A percentile compares a stretch with the other conserved stretches of the same genome.
Conservation (phyloP, 2,329 filamentous ascomycete species). For the Aureobasidium sp. region DNA sequence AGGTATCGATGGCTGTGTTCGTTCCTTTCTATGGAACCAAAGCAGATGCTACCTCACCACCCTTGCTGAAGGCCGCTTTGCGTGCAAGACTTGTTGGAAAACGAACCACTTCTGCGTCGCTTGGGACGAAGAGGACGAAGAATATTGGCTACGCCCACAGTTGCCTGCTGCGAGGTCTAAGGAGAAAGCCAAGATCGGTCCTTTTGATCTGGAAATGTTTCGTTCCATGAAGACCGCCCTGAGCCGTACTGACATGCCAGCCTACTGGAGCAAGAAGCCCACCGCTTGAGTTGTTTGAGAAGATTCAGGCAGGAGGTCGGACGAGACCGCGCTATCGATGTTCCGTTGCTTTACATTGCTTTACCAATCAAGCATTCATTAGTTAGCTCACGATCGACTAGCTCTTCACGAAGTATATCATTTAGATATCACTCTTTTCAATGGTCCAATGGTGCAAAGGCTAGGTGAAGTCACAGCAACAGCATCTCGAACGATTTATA, state of each 20-base stretch:
- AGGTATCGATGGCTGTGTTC: not conserved
- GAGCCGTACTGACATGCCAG: not conserved
- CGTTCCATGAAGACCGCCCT: not conserved
- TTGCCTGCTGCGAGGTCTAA: not conserved
- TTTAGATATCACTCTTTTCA: too few relatives aligned
- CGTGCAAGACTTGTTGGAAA: slow-evolving; percentile 17
- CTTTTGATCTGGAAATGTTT: slow-evolving; percentile 3
- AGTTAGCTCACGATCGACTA: too few relatives aligned
- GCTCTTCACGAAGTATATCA: too few relatives aligned
- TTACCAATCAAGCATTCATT: too few relatives aligned
- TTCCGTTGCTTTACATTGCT: not conserved
- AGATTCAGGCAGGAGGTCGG: not conserved
- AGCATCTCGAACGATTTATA: too few relatives aligned
- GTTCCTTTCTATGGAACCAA: not conserved
- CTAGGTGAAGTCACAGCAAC: too few relatives aligned
- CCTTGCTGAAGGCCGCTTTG: not conserved
- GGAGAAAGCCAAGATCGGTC: not conserved
- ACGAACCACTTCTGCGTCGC: slow-evolving; percentile 5
- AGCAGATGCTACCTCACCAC: slow-evolving; percentile 10
- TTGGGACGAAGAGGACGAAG: not conserved
- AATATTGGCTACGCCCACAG: slow-evolving; percentile 1
- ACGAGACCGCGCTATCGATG: not conserved
- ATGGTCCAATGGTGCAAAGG: too few relatives aligned
- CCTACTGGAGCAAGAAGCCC: slow-evolving; percentile 1
- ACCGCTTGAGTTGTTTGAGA: not conserved